These are phyloP conservation scores for Loxodes magnus DNA, from an alignment of 73 alveolate genomes.

Conservation along the genomic window DNA sequence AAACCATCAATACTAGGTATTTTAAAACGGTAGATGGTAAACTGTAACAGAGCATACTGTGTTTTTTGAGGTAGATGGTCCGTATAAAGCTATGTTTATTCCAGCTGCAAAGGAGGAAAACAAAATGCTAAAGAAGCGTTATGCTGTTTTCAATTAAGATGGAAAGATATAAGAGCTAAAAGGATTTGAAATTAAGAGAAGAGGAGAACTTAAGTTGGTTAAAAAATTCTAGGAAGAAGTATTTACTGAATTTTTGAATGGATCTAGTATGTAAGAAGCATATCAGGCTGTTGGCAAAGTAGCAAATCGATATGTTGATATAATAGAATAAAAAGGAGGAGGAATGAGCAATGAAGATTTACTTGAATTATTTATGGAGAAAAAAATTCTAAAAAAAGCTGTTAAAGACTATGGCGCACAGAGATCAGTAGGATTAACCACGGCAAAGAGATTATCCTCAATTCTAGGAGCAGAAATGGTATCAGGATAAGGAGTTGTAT, in stretches of 20 bases:
- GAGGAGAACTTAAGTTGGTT: constrained; percentile 98
- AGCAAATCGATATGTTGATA: constrained; percentile 72
- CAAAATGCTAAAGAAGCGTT: constrained; percentile 96
- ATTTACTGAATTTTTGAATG: constrained; percentile 92
- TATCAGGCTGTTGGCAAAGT: constrained; percentile 34
- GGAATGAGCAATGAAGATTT: constrained; percentile 83
- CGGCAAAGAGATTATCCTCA: constrained; percentile 95
- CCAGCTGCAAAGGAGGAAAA: constrained; percentile 97
- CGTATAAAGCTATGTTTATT: constrained; percentile 97
- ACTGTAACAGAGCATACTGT: constrained; percentile 89
- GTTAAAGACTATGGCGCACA: constrained; percentile 82
- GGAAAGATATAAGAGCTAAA: constrained; percentile 54
- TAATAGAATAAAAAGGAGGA: constrained; percentile 72
- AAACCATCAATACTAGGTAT: constrained; percentile 87
- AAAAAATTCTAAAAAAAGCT: constrained; percentile 71
- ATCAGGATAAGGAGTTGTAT: constrained; percentile 91
- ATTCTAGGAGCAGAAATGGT: constrained; percentile 87
- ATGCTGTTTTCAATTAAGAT: constrained; percentile 87
- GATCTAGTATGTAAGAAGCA: constrained; percentile 86
- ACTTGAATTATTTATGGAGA: constrained; percentile 85
- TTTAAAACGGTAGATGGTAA: constrained; percentile 35
- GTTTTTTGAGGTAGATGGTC: constrained; percentile 99
- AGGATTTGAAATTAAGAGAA: constrained; percentile 98
- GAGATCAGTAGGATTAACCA: constrained; percentile 87
- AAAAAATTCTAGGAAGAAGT: constrained; percentile 97